Evolutionary conservation across 139 green algal genomes (phyloP).

Genomic region (Edaphochlamys debaryana): DNA sequence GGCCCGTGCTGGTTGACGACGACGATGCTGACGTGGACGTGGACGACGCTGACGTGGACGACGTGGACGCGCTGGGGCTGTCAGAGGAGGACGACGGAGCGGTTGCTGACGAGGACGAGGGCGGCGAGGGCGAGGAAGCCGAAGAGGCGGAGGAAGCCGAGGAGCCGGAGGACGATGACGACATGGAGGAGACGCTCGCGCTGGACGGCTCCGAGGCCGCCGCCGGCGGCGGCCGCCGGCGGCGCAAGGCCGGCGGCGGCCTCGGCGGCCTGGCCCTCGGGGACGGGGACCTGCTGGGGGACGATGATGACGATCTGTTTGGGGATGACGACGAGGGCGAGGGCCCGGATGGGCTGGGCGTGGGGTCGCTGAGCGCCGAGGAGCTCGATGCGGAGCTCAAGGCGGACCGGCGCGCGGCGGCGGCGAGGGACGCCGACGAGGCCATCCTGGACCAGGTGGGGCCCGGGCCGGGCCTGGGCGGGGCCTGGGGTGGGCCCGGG

Average conservation of each 20-base stretch:
- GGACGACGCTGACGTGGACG: background rate
- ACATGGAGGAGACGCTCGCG: background rate
- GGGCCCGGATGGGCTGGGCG: background rate
- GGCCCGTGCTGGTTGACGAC: too few species aligned
- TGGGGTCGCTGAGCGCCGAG: too few species aligned
- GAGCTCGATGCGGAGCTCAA: constrained; percentile 7
- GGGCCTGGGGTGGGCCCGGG: too few species aligned
- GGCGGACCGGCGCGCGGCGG: background rate
- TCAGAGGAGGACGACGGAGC: background rate
- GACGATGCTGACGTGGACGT: background rate
- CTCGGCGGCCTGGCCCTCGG: background rate
- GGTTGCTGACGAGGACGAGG: too few species aligned
- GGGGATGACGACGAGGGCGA: background rate
- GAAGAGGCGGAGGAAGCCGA: background rate
- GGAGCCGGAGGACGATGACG: background rate
- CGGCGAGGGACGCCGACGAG: background rate
- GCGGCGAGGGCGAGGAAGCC: background rate
- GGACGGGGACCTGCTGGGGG: background rate
- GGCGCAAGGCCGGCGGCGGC: background rate
- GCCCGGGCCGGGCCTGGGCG: too few species aligned
- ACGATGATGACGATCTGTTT: background rate
- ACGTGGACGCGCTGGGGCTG: background rate
- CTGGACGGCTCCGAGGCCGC: background rate
- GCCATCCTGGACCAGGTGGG: constrained; percentile 18
- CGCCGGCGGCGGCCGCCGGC: background rate